Conservation (phyloP, 371 early-diverging fungal genomes). For the Chytridium lagenaria region DNA sequence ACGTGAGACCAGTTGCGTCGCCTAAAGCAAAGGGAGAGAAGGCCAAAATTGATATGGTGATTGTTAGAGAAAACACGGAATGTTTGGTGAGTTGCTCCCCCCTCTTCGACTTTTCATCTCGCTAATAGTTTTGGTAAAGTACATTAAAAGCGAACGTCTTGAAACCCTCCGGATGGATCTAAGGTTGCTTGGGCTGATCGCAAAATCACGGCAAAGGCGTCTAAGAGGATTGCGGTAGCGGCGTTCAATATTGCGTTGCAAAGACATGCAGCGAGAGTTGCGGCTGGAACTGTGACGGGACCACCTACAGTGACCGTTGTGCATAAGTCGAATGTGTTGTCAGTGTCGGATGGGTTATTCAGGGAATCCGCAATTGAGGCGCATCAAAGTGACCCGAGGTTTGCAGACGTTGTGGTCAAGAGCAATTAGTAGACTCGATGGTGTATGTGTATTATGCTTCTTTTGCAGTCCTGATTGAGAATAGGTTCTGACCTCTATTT, state of each 20-base stretch:
- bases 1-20: slow-evolving; percentile 84
- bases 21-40: slow-evolving; percentile 2
- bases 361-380: slow-evolving; percentile 79
- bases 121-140: slow-evolving; percentile 53
- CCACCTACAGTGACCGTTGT: slow-evolving; percentile 89
- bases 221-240: slow-evolving; percentile 81
- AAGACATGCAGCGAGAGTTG: slow-evolving; percentile 66
- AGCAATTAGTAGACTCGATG: slow-evolving; percentile 96
- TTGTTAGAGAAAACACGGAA: slow-evolving; percentile 96
- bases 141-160: slow-evolving; percentile 82
- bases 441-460: slow-evolving; percentile 58
- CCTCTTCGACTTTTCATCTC: too few relatives aligned
- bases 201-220: slow-evolving; percentile 86
- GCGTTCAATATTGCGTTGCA: slow-evolving; percentile 88
- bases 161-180: slow-evolving; percentile 71
- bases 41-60: slow-evolving; percentile 82
- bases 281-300: slow-evolving; percentile 60
- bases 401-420: slow-evolving; percentile 77
- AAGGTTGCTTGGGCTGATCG: slow-evolving; percentile 83
- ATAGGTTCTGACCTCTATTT: neutral
- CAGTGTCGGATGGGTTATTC: slow-evolving; percentile 92
- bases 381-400: slow-evolving; percentile 44
- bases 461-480: neutral
- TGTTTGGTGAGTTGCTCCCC: slow-evolving; percentile 84
- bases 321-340: slow-evolving; percentile 95